Evolutionary conservation across 106 monocot genomes (phyloP).

Genomic region (Dendrobium catenatum): DNA sequence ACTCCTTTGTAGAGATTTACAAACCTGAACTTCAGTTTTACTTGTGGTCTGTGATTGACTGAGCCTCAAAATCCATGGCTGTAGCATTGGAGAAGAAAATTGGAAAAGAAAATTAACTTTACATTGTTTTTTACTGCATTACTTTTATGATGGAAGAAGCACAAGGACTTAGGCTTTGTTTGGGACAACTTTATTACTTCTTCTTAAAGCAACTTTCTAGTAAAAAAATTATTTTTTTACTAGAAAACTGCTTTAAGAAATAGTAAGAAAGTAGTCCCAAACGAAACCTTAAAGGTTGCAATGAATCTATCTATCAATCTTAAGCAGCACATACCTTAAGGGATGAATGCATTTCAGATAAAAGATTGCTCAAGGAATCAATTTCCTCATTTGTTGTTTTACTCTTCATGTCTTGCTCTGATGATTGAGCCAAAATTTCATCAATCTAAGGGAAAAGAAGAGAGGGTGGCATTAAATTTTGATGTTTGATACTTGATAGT

Average conservation of each 20-base stretch:
- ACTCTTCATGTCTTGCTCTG: slow-evolving; percentile 19
- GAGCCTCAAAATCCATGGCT: slow-evolving; percentile 67
- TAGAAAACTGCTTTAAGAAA: too few relatives aligned
- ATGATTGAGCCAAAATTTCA: slow-evolving; percentile 44
- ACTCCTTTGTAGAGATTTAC: background rate
- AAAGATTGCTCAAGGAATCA: slow-evolving; percentile 44
- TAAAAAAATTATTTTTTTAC: too few relatives aligned
- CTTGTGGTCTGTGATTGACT: slow-evolving; percentile 25
- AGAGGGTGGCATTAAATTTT: background rate
- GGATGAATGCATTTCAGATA: slow-evolving; percentile 56
- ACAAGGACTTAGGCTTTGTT: background rate
- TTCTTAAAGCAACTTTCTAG: too few relatives aligned
- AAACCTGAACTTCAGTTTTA: background rate
- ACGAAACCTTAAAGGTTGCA: background rate
- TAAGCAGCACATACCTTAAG: slow-evolving; percentile 45
- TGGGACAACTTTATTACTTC: too few relatives aligned
- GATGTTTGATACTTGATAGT: background rate
- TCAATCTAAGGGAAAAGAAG: slow-evolving; percentile 48
- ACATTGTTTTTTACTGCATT: background rate
- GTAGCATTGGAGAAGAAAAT: slow-evolving; percentile 6
- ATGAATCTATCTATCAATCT: background rate
- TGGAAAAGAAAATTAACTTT: background rate
- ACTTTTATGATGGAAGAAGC: background rate
- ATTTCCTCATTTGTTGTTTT: slow-evolving; percentile 43
- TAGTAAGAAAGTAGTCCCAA: too few relatives aligned